Base-by-base conservation (phyloP, 2,329 filamentous ascomycete species). In the Aspergillus tamarii region DNA sequence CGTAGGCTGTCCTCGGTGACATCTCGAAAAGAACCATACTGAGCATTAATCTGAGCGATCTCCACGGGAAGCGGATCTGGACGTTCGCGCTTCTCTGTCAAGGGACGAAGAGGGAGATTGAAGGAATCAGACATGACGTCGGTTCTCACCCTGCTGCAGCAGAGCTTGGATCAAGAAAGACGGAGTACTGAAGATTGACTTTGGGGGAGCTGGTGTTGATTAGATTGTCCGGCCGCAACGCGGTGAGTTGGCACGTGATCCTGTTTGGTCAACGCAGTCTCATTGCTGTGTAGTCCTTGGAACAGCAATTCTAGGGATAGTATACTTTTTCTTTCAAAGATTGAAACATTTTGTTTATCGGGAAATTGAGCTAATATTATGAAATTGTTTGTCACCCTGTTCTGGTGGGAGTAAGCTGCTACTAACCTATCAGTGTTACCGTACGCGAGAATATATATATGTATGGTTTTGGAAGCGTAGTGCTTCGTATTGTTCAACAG, bases 11-110 rank as follows among this genome's bases (percentile, higher is more conserved):
- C 85, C 76, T 96, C 91, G 57, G 88, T 92, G 67, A 98, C 84
- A 70, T 89, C 84, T 64, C 92, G 89, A 75, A 98, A 96, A 28
- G 92, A 91, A 16, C 92, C 92, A 64, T 91, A 89, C 72, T 96
- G 89, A 50, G 82, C 78, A 69, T 93, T 91, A 72, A 97, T 90
- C 69, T 94, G 92, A 63, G 85, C 82, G 69, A 97, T 93, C 69
- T 94, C 90, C 54, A 90, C 86, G 62, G 86, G 83, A n/a, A 97
- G 83, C 54, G 84, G 85, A 73, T 87, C 72, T 82, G 83, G 73
- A 81, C 86, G 79, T 82, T 85, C 72, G 80, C 83, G 62, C 69
- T 72, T 67, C 62, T 76, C 70, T 9, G 67, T 59, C 6, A 72
- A 87, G 48, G 90, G 87, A 62, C 87, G 86, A 63, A 94, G 80